Conservation (phyloP, 495 filamentous ascomycete species). For the Lasiosphaeriaceae sp. region DNA sequence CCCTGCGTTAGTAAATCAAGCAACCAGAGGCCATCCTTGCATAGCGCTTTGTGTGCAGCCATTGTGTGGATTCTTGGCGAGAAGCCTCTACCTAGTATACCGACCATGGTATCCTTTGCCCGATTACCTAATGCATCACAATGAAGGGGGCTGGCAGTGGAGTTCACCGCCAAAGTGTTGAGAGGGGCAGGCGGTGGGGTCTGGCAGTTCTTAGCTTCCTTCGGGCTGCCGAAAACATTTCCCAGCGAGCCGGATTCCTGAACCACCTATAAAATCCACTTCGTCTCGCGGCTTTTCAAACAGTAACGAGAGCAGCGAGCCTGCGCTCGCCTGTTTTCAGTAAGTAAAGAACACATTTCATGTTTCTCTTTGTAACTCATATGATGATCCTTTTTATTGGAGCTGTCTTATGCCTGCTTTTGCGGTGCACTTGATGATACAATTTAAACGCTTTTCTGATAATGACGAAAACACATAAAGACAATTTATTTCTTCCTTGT, state of each 20-base stretch:
- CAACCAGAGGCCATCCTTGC: too few species aligned
- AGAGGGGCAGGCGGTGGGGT: background rate
- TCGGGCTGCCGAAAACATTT: background rate
- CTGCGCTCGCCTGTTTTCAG: background rate
- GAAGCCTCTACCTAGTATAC: too few species aligned
- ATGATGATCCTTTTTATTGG: conserved; percentile 74
- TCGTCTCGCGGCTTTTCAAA: conserved; percentile 3
- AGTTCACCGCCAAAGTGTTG: background rate
- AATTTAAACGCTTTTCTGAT: conserved; percentile 51
- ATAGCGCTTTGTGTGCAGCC: too few species aligned
- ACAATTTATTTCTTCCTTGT: background rate
- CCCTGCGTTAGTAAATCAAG: too few species aligned
- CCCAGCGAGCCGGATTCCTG: background rate
- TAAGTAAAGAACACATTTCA: conserved; percentile 5
- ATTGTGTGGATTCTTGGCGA: too few species aligned
- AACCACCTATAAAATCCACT: background rate
- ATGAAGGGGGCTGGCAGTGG: background rate
- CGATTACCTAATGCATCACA: background rate
- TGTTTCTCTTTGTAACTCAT: background rate
- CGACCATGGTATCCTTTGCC: too few species aligned
- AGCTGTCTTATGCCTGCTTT: conserved; percentile 81
- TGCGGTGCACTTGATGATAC: conserved; percentile 45
- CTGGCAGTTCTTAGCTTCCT: background rate
- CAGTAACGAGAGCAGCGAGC: background rate
- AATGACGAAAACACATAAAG: background rate